These are phyloP conservation scores for Aspergillus vadensis DNA, from an alignment of 2,329 filamentous ascomycete species.

Conservation along the genomic window DNA sequence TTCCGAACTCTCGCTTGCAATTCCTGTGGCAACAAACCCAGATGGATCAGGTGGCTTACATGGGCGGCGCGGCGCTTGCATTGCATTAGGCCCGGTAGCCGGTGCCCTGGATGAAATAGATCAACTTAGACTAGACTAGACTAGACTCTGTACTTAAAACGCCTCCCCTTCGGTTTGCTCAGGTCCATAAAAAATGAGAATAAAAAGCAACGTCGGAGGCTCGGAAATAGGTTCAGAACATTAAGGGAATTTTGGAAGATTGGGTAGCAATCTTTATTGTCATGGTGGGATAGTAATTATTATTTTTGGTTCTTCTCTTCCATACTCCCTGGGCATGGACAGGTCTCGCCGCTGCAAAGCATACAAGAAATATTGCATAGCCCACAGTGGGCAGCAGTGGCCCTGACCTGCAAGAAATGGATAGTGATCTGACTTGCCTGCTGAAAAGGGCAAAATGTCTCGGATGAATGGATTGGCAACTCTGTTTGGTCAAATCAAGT, in stretches of 20 bases:
- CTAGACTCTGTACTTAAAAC: background rate
- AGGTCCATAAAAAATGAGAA: background rate
- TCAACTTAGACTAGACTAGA: background rate
- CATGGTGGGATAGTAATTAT: too few species aligned
- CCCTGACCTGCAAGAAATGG: background rate
- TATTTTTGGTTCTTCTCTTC: too few species aligned
- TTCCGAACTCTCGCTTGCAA: background rate
- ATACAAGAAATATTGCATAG: background rate
- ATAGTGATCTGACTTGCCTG: background rate
- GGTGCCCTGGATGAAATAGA: background rate
- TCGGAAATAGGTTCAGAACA: too few species aligned
- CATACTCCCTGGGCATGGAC: background rate
- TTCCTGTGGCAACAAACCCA: background rate
- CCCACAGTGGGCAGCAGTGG: background rate
- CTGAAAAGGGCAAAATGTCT: background rate
- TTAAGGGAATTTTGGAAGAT: too few species aligned
- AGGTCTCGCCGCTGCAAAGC: background rate
- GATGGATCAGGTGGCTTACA: slow-evolving; percentile 10
- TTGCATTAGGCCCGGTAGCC: slow-evolving; percentile 1
- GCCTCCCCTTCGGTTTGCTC: background rate
- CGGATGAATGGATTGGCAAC: background rate
- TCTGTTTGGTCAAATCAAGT: background rate
- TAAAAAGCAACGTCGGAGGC: background rate
- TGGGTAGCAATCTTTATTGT: too few species aligned
- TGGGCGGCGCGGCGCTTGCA: background rate